These are phyloP conservation scores for Geotrichum cucujoidarum DNA, from an alignment of 1,139 yeast species.

Conservation along the genomic window DNA sequence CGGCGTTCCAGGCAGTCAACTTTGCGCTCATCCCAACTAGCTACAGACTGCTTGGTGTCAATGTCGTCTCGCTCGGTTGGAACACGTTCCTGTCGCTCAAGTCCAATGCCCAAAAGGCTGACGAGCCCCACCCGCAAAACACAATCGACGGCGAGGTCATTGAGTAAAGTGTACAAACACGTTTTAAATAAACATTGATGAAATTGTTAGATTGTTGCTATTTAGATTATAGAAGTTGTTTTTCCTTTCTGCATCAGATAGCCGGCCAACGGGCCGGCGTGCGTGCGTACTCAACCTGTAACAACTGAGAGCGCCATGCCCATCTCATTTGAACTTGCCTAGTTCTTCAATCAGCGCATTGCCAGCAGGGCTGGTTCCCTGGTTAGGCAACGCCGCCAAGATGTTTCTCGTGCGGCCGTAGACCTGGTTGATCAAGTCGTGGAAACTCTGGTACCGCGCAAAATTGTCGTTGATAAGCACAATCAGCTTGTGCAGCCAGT, in stretches of 20 bases:
- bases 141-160: not conserved
- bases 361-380: not conserved
- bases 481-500: conserved; percentile 16
- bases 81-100: conserved; percentile 61
- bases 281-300: too few relatives aligned
- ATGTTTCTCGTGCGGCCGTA: conserved; percentile 10
- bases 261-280: too few relatives aligned
- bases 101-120: not conserved
- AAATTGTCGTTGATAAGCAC: conserved; percentile 16
- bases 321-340: too few relatives aligned
- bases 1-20: conserved; percentile 67
- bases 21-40: conserved; percentile 68
- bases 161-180: not conserved
- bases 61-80: conserved; percentile 75
- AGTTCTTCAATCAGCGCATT: conserved; percentile 9
- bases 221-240: conserved; percentile 1
- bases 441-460: conserved; percentile 7
- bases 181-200: too few relatives aligned
- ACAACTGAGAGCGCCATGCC: too few relatives aligned
- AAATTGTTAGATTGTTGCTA: too few relatives aligned
- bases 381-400: conserved; percentile 1
- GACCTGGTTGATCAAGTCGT: conserved; percentile 10
- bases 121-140: not conserved
- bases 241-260: too few relatives aligned
- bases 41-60: conserved; percentile 63